Evolutionary conservation across 306 rosid genomes (phyloP), one percentile per base, ranked within the genome.

Genomic region (Pachyrhizus erosus): DNA sequence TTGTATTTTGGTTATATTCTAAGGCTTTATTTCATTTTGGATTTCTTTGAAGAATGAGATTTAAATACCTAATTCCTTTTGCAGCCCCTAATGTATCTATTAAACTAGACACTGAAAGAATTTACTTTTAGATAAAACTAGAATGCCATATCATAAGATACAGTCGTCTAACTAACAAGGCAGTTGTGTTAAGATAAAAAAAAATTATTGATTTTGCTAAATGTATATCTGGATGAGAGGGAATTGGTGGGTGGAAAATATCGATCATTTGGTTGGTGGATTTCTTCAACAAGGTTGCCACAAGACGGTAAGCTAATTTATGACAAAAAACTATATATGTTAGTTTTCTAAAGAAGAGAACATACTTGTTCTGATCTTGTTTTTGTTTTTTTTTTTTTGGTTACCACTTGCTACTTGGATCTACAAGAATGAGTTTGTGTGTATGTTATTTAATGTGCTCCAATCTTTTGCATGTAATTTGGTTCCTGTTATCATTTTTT

Each of bases 81-180:
- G 89, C 97, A 95, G 98, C 89, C 23, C 86, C 94, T 9, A 86
- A 43, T 84, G 57, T 84, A 77, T 54, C 77, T 37, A 79, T 93
- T 58, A 93, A 83, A 87, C 83, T 95, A 80, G 98, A 90, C 26
- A 97, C 96, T 95, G 54, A 90, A 87, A 86, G 86, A 87, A 21
- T 93, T 95, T 84, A 83, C 85, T 80, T 89, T 81, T 77, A 88
- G 82, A 83, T n/a, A n/a, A n/a, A n/a, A n/a, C n/a, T n/a, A n/a
- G 39, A 54, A 8, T 26, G 18, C 20, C 67, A 60, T 60, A 24
- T 37, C 4, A 29, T 27, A 58, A 24, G 17, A 11, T 58, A 26
- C 17, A 24, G 24, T 58, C 3, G 0, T 10, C 34, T 12, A 58
- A 24, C 65, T 23, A 58, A 11, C 5, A 24, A 4, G 66, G 66